Percentiles rank a stretch among this genome's conserved stretches.
Evolutionary conservation across 2,329 filamentous ascomycete genomes (phyloP).

Genomic region (Aspergillus pseudoterreus): DNA sequence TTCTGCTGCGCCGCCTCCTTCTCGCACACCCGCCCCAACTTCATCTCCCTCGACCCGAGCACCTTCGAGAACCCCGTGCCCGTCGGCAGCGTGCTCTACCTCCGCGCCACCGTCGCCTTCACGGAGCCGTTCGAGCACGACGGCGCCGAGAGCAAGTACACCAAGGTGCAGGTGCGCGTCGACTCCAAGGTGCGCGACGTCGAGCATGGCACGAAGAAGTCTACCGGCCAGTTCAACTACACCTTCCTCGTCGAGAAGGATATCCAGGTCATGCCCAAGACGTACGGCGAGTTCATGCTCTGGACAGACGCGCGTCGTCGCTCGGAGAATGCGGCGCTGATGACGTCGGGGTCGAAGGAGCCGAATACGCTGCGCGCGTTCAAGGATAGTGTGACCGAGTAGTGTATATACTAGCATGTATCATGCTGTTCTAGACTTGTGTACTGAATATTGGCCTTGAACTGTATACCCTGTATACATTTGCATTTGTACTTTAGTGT

Average conservation of each 20-base stretch:
- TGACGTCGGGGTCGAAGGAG: conserved; percentile 30
- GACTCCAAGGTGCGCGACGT: conserved; percentile 70
- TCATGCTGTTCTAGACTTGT: neutral
- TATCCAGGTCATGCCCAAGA: conserved; percentile 62
- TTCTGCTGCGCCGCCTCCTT: conserved; percentile 72
- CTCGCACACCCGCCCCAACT: conserved; percentile 65
- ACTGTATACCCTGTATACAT: neutral
- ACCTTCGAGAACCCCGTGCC: conserved; percentile 74
- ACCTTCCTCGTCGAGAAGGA: conserved; percentile 65
- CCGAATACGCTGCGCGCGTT: conserved; percentile 31
- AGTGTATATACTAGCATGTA: conserved; percentile 9
- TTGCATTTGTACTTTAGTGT: neutral
- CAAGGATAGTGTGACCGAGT: conserved; percentile 39
- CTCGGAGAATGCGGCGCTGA: conserved; percentile 50
- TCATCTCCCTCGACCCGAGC: conserved; percentile 68
- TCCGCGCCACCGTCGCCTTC: conserved; percentile 69
- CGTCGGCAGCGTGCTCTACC: conserved; percentile 69
- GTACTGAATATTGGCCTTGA: neutral
- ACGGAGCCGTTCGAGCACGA: conserved; percentile 58
- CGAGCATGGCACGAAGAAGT: conserved; percentile 63
- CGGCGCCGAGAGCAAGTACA: conserved; percentile 49
- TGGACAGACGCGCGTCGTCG: conserved; percentile 60
- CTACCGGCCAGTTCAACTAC: conserved; percentile 73
- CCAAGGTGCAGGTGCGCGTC: conserved; percentile 66
- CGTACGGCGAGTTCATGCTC: conserved; percentile 62